Conservation (phyloP, 2,329 filamentous ascomycete genomes). For the Thyridium curvatum region DNA sequence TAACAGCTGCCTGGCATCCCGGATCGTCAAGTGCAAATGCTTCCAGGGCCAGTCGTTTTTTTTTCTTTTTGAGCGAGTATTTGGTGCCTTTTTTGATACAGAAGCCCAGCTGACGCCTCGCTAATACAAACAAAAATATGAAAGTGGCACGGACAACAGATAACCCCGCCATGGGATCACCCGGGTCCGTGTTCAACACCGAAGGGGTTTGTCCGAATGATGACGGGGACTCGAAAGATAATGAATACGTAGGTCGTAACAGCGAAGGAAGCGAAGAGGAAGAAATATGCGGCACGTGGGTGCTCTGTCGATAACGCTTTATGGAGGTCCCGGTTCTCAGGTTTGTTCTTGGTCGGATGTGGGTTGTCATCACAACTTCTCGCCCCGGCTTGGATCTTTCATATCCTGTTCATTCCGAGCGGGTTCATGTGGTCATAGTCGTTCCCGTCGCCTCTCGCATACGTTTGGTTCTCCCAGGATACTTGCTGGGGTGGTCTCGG, state of each 20-base stretch:
- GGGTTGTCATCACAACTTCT: background rate
- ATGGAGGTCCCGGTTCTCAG: background rate
- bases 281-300: constrained; percentile 1
- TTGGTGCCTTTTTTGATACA: no score
- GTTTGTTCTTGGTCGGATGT: constrained; percentile 1
- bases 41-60: no score
- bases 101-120: no score
- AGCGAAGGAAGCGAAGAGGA: constrained; percentile 1
- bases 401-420: constrained; percentile 51
- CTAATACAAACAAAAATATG: no score
- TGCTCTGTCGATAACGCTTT: constrained; percentile 2
- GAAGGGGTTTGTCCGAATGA: no score
- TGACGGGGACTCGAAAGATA: no score
- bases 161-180: no score
- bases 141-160: no score
- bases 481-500: constrained; percentile 34
- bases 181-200: background rate
- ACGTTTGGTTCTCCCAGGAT: constrained; percentile 37
- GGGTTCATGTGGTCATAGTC: constrained; percentile 40
- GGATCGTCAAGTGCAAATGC: no score
- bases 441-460: constrained; percentile 21
- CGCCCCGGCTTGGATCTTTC: constrained; percentile 10
- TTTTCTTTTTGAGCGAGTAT: no score
- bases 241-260: background rate
- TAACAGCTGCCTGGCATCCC: no score